Evolutionary conservation across 257 asterid species (phyloP).

Genomic region (Nicotiana sylvestris): DNA sequence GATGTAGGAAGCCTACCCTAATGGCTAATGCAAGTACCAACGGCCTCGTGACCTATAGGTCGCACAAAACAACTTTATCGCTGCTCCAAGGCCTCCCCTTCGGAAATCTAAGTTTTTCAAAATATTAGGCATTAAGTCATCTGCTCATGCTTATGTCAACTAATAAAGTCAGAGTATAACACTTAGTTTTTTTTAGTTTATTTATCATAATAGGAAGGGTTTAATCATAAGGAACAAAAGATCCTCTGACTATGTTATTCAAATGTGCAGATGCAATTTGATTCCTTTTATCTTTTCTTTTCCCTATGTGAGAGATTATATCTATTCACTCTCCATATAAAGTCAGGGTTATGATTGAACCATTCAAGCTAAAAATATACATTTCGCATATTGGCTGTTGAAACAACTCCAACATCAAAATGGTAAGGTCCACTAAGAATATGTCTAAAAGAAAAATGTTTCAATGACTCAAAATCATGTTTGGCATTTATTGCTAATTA

Average conservation of each 20-base stretch:
- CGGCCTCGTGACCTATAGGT: too few species aligned
- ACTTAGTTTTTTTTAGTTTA: background rate
- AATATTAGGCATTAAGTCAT: too few species aligned
- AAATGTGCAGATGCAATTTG: slow-evolving; percentile 17
- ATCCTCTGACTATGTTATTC: background rate
- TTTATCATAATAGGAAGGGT: background rate
- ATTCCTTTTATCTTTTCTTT: slow-evolving; percentile 26
- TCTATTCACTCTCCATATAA: slow-evolving; percentile 16
- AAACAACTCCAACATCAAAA: background rate
- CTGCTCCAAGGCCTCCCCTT: too few species aligned
- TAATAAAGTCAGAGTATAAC: slow-evolving; percentile 7
- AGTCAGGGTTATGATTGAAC: background rate
- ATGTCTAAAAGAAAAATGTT: background rate
- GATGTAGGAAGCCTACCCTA: too few species aligned
- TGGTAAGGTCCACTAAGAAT: slow-evolving; percentile 14
- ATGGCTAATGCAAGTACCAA: too few species aligned
- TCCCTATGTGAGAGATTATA: background rate
- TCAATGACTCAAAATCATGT: background rate
- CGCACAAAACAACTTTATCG: too few species aligned
- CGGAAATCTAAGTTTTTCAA: background rate
- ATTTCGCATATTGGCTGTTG: background rate
- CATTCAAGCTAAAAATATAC: background rate
- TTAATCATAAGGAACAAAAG: slow-evolving; percentile 24
- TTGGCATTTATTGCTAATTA: background rate
- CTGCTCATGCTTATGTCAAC: slow-evolving; percentile 6